These are phyloP conservation scores for Penicillium sp. DNA, from an alignment of 2,329 filamentous ascomycete species.

Conservation along the genomic window DNA sequence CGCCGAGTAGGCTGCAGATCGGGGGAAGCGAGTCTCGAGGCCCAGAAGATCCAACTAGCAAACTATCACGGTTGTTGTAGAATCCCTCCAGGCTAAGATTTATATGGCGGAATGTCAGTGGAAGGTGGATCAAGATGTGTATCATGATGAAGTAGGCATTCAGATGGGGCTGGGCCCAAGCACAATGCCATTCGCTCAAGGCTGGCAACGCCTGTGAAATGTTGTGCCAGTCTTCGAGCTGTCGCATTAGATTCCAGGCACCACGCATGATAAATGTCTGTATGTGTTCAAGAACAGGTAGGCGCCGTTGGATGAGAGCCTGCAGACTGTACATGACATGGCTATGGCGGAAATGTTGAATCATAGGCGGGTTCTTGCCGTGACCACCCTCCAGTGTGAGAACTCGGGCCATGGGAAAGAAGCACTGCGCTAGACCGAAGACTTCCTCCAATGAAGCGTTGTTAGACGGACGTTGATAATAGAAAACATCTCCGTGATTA, in stretches of 20 bases:
- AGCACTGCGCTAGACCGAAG: conserved; percentile 60
- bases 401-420: conserved; percentile 61
- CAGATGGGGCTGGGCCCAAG: conserved; percentile 66
- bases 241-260: conserved; percentile 72
- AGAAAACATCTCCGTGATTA: conserved; percentile 11
- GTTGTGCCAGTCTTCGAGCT: conserved; percentile 59
- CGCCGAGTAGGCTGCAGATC: conserved; percentile 63
- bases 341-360: conserved; percentile 52
- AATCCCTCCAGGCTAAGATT: conserved; percentile 70
- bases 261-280: conserved; percentile 69
- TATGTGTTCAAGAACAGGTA: conserved; percentile 55
- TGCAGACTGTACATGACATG: not conserved
- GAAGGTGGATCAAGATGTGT: conserved; percentile 58
- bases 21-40: conserved; percentile 55
- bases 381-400: conserved; percentile 75
- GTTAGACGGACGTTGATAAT: conserved; percentile 45
- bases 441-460: conserved; percentile 70
- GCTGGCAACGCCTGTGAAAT: conserved; percentile 64
- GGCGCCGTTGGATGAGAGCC: conserved; percentile 13
- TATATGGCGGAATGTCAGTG: conserved; percentile 58
- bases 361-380: conserved; percentile 69
- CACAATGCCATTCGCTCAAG: conserved; percentile 55
- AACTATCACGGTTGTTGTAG: conserved; percentile 61
- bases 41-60: conserved; percentile 32
- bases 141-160: conserved; percentile 71